Conservation (phyloP, 257 asterid species). For the Nicotiana otophora region DNA sequence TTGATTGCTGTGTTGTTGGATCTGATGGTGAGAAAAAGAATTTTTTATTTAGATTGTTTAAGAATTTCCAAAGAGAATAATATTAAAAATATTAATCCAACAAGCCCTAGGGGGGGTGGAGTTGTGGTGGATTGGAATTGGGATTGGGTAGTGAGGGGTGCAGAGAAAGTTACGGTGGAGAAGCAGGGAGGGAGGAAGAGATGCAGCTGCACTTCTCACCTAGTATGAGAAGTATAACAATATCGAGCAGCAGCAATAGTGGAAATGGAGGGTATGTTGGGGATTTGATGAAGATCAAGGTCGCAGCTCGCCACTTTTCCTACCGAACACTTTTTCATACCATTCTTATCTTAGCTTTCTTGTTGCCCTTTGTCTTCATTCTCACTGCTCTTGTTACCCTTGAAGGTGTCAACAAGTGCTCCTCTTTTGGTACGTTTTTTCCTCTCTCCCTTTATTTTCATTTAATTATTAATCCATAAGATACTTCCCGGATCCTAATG, state of each 20-base stretch:
- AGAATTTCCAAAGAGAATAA: background rate
- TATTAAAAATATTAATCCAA: background rate
- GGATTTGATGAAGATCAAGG: constrained; percentile 92
- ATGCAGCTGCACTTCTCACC: constrained; percentile 99
- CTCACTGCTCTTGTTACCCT: constrained; percentile 88
- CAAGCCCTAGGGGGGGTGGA: background rate
- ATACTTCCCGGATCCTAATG: background rate
- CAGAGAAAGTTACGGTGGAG: constrained; percentile 22
- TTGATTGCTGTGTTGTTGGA: constrained; percentile 15
- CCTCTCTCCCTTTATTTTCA: background rate
- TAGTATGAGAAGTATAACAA: constrained; percentile 99
- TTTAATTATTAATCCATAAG: background rate
- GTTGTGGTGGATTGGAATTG: constrained; percentile 17
- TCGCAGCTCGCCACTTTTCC: constrained; percentile 82
- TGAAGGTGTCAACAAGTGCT: constrained; percentile 99
- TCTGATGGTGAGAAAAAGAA: constrained; percentile 21
- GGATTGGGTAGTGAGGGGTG: constrained; percentile 16
- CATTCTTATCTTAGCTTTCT: constrained; percentile 69
- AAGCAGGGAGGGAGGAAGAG: constrained; percentile 40
- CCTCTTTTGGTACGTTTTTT: constrained; percentile 61
- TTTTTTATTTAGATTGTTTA: constrained; percentile 16
- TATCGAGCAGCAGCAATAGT: constrained; percentile 65
- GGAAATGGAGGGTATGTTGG: constrained; percentile 43
- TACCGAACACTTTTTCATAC: constrained; percentile 79
- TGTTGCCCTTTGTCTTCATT: constrained; percentile 93